Base-by-base conservation (phyloP, 495 filamentous ascomycete genomes). In the Hyaloscypha bicolor region DNA sequence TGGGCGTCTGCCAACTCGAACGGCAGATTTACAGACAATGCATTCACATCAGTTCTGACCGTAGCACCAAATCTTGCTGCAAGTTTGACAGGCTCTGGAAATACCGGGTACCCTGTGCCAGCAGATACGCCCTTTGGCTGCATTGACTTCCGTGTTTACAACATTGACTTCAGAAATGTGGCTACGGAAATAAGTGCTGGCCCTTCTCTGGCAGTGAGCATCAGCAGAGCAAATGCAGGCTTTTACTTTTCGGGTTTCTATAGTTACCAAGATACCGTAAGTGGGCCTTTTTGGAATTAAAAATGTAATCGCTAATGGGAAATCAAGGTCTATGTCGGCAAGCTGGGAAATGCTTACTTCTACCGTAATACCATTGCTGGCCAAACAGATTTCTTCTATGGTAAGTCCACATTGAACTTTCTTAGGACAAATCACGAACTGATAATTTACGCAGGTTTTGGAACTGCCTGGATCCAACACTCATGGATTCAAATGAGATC, bases 341-440 rank as follows among this genome's bases (percentile, higher is more conserved):
- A 88, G 69, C 78, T 87, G 6, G 86, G 82, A 37, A 87, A 85
- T 66, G 81, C 83, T 9, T 89, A 87, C 75, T 83, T 88, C 76
- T 79, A 83, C 69, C 75, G 79, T 31, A 78, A 74, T 67, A 79
- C 80, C 29, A 75, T 88, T 35, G 86, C 84, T 9, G 87, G 87
- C n/a, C 80, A 89, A 70, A 87, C 84, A 0, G 87, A 89, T 71
- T 85, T 85, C 74, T 74, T 85, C 8, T 86, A 85, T 75, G 83
- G 57, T 60, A 9, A 37, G 29, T 33, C 33, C 30, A 53, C 19
- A 53, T 53, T 14, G 29, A 35, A 25, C 25, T 25, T 25, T 25
- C 25, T 25, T 2, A 25, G 25, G 25, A 25, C 25, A 2, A 2
- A 25, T 1, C 25, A 25, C 9, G 4, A 33, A 4, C 30, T 39